Conservation (phyloP, 768 basidiomycete genomes). For the Lactifluus rugatus region DNA sequence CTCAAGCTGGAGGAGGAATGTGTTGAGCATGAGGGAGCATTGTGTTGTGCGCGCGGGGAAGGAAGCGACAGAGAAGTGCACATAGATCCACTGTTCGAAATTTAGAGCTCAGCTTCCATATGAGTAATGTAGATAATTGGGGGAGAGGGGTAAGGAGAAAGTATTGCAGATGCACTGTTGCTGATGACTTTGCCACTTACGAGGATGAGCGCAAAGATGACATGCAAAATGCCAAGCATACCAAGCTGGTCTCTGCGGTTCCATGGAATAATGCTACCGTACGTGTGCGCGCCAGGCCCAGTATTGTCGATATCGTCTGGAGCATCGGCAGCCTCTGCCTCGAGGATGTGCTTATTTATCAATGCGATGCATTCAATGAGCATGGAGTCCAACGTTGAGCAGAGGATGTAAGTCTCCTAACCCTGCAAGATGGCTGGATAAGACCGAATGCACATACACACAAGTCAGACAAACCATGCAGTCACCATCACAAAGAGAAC, state of each 20-base stretch:
- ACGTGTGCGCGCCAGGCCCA: constrained; percentile 35
- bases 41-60: constrained; percentile 43
- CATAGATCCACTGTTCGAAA: constrained; percentile 55
- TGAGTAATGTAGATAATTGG: not conserved
- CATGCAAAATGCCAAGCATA: constrained; percentile 63
- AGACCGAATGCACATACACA: no score
- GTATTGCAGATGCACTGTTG: constrained; percentile 47
- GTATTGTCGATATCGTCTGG: constrained; percentile 45
- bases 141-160: no score
- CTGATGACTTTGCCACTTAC: constrained; percentile 63
- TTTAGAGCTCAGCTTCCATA: not conserved
- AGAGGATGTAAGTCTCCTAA: constrained; percentile 75
- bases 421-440: constrained; percentile 41
- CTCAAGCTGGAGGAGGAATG: constrained; percentile 52
- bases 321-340: constrained; percentile 40
- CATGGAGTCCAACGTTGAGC: constrained; percentile 54
- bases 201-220: constrained; percentile 77
- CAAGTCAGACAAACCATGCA: not conserved
- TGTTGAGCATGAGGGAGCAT: constrained; percentile 47
- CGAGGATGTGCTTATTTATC: constrained; percentile 33
- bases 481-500: no score
- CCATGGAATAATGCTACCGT: constrained; percentile 71
- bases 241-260: constrained; percentile 57
- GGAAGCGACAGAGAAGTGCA: constrained; percentile 56
- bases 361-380: constrained; percentile 54